A percentile compares a stretch with the other conserved stretches of the same genome.
Conservation (phyloP, 371 early-diverging fungal species). For the Sporodiniella umbellata region DNA sequence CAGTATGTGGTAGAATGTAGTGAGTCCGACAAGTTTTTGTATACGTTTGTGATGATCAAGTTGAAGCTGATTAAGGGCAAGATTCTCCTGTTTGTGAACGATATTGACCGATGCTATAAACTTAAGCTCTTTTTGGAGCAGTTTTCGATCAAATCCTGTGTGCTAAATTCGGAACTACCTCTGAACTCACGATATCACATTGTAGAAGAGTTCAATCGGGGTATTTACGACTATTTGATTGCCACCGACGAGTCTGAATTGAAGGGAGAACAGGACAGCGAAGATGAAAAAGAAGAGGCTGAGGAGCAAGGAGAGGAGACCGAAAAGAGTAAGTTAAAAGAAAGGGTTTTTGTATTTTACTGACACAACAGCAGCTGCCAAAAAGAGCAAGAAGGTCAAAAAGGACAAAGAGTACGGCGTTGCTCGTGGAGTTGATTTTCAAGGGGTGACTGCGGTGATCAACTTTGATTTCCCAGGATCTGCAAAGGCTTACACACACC, state of each 20-base stretch:
- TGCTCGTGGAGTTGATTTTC: constrained; percentile 96
- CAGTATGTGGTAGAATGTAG: constrained; percentile 78
- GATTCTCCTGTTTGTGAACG: constrained; percentile 90
- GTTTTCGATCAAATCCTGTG: constrained; percentile 87
- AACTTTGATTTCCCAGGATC: constrained; percentile 97
- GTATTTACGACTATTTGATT: constrained; percentile 94
- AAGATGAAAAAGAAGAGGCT: constrained; percentile 42
- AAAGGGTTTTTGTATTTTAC: neutral
- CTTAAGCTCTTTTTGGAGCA: constrained; percentile 94
- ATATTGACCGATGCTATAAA: constrained; percentile 89
- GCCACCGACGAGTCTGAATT: constrained; percentile 89
- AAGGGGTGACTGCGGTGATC: constrained; percentile 90
- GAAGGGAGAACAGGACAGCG: constrained; percentile 71
- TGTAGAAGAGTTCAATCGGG: constrained; percentile 95
- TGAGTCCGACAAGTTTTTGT: constrained; percentile 88
- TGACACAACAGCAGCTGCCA: constrained; percentile 36
- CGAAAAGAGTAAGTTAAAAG: constrained; percentile 9
- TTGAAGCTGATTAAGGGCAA: constrained; percentile 87
- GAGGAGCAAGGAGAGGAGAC: constrained; percentile 28
- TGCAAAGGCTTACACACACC: constrained; percentile 91
- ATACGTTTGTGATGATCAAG: constrained; percentile 87
- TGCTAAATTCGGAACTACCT: constrained; percentile 93
- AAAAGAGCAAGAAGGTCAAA: constrained; percentile 47
- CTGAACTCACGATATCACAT: constrained; percentile 90
- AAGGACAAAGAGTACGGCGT: constrained; percentile 92